phyloP scores from a whole-genome alignment of 2,329 filamentous ascomycete species.

The Claviceps paspali region DNA sequence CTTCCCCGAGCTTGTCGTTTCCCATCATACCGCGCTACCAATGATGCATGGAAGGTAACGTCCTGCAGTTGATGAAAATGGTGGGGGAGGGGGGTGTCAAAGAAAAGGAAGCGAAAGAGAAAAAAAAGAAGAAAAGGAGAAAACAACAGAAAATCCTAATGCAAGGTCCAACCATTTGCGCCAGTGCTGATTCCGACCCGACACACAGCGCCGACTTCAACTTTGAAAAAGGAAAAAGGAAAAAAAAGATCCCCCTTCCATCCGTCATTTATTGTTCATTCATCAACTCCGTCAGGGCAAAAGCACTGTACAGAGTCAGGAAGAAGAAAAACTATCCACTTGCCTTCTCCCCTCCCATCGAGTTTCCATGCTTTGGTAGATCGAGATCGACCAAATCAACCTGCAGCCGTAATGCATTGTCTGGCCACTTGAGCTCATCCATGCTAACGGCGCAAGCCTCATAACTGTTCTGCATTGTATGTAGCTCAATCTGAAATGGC shows the following conservation, averaged over 20 bases:
- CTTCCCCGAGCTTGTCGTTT: neutral
- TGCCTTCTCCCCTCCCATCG: too few species aligned
- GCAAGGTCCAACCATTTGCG: conserved; percentile 8
- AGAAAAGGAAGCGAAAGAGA: conserved; percentile 4
- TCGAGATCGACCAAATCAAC: neutral
- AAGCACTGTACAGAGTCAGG: neutral
- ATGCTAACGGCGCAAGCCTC: neutral
- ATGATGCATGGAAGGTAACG: conserved; percentile 8
- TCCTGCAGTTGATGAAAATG: conserved; percentile 9
- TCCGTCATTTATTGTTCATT: conserved; percentile 6
- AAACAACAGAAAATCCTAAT: conserved; percentile 6
- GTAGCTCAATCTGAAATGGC: neutral
- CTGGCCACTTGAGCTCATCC: neutral
- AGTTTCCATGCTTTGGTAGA: neutral
- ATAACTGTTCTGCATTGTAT: neutral
- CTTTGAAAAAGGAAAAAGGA: conserved; percentile 10
- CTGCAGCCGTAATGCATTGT: neutral
- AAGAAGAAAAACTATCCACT: too few species aligned
- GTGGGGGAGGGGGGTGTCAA: neutral
- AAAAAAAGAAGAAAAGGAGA: conserved; percentile 3
- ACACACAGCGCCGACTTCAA: conserved; percentile 19
- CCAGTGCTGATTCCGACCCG: conserved; percentile 9
- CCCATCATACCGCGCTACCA: conserved; percentile 3
- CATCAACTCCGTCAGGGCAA: neutral
- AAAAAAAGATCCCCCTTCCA: conserved; percentile 9